Conservation (phyloP, 2,329 filamentous ascomycete species). For the Sporothrix variecibatus region DNA sequence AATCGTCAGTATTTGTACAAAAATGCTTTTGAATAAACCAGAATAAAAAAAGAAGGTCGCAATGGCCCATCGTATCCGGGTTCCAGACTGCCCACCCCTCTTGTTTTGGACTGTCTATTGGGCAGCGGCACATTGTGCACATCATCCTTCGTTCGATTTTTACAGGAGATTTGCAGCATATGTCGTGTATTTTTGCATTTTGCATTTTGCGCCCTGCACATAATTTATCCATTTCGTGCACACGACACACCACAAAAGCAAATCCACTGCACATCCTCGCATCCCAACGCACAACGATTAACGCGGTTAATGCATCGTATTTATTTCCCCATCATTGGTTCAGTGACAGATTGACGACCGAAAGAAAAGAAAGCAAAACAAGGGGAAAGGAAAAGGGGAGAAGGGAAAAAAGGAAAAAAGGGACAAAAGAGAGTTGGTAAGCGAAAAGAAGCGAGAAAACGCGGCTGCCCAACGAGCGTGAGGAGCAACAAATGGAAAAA, state of each 20-base stretch:
- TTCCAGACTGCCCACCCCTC: conserved; percentile 8
- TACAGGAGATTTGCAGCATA: neutral
- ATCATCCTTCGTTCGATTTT: neutral
- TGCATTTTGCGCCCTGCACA: neutral
- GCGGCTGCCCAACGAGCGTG: neutral
- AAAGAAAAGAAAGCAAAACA: neutral
- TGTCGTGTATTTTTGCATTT: neutral
- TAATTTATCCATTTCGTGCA: conserved; percentile 7
- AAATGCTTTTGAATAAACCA: too few species aligned
- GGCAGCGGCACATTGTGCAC: conserved; percentile 10
- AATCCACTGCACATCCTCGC: neutral
- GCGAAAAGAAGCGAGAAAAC: neutral
- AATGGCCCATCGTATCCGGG: neutral
- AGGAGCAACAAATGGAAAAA: neutral
- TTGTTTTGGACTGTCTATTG: neutral
- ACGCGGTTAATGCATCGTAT: neutral
- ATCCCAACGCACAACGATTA: neutral
- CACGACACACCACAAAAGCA: neutral
- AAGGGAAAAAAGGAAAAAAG: neutral
- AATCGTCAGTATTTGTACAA: too few species aligned
- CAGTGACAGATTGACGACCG: neutral
- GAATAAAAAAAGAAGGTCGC: neutral
- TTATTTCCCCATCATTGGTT: neutral
- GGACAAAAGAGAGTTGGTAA: neutral
- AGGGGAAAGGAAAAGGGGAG: neutral